Conservation (phyloP, 164 flowering plant species). For the Chimonanthus praecox region DNA sequence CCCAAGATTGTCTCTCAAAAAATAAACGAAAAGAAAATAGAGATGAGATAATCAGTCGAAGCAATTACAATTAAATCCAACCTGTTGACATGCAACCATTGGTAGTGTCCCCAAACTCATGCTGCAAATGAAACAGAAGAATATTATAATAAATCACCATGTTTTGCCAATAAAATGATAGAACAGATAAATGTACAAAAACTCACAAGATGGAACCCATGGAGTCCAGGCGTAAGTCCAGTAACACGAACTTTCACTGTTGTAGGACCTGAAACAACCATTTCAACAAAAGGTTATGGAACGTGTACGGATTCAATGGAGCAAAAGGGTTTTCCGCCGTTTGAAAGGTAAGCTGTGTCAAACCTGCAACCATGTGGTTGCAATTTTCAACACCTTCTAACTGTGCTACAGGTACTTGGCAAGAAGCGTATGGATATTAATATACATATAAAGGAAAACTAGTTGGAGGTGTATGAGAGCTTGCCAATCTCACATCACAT, state of each 20-base stretch:
- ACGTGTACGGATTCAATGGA: neutral
- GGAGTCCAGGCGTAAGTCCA: constrained; percentile 77
- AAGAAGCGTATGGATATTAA: too few relatives aligned
- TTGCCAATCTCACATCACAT: neutral
- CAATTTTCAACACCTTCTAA: too few relatives aligned
- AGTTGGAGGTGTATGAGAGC: neutral
- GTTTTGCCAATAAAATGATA: neutral
- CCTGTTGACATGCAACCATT: constrained; percentile 98
- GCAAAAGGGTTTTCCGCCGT: neutral
- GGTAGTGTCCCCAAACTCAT: constrained; percentile 87
- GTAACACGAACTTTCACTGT: constrained; percentile 54
- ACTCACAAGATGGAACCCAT: constrained; percentile 82
- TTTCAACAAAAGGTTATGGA: neutral
- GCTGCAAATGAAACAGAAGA: constrained; percentile 33
- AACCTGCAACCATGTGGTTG: too few relatives aligned
- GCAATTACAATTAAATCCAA: constrained; percentile 14
- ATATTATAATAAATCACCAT: neutral
- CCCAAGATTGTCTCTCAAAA: neutral
- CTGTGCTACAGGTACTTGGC: too few relatives aligned
- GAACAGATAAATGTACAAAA: neutral
- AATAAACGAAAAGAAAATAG: too few relatives aligned
- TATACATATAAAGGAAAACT: too few relatives aligned
- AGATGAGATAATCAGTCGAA: neutral
- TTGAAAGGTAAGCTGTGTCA: too few relatives aligned
- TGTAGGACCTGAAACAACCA: constrained; percentile 57